Percentiles rank a stretch among this genome's conserved stretches.
Evolutionary conservation across 257 asterid species (phyloP).

Genomic region (Solanum paucissectum): DNA sequence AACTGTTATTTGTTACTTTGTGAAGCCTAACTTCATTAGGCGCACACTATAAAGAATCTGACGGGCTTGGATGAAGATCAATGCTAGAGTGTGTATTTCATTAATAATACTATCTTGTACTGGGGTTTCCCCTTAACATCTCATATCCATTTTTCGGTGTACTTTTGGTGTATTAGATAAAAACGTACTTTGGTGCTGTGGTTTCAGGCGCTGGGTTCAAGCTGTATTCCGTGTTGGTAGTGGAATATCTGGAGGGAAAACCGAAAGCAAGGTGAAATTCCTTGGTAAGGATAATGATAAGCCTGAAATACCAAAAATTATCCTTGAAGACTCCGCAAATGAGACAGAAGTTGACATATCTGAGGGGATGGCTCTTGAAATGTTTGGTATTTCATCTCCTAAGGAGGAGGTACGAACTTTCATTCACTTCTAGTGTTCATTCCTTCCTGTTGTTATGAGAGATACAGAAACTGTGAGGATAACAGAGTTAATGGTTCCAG

Average conservation of each 20-base stretch:
- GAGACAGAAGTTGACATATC: constrained; percentile 59
- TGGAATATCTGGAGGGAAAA: constrained; percentile 4
- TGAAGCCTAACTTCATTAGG: not conserved
- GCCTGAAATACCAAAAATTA: constrained; percentile 16
- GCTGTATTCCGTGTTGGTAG: constrained; percentile 55
- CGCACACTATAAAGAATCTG: not conserved
- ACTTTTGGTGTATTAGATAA: not conserved
- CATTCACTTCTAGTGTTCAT: not conserved
- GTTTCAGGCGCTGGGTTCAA: constrained; percentile 90
- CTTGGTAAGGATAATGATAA: constrained; percentile 7
- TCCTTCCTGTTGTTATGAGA: not conserved
- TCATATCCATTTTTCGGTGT: not conserved
- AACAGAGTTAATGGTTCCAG: not conserved
- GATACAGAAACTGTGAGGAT: not conserved
- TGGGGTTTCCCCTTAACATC: not conserved
- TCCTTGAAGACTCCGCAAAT: constrained; percentile 14
- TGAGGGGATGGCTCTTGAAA: constrained; percentile 65
- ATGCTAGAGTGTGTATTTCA: not conserved
- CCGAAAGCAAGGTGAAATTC: constrained; percentile 7
- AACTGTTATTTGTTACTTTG: not conserved
- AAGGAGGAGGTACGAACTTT: constrained; percentile 53
- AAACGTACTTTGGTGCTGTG: not conserved
- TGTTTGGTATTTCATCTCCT: constrained; percentile 57
- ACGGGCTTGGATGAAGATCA: not conserved
- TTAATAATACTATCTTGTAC: not conserved